Conservation (phyloP, 441 rosid genomes). For the Brassica balearica region DNA sequence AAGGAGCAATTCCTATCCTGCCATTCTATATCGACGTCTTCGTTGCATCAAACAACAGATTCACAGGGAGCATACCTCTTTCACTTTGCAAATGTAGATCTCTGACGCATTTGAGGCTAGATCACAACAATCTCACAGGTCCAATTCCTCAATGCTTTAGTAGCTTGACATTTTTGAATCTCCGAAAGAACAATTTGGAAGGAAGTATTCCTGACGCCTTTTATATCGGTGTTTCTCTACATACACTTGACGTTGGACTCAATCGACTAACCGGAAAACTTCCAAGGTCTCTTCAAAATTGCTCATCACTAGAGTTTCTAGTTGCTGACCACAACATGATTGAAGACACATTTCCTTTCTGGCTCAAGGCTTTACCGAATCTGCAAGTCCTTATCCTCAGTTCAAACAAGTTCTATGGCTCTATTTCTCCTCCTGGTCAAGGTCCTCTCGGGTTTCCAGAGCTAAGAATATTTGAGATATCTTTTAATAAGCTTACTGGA, state of each 20-base stretch:
- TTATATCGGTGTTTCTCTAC: slow-evolving; percentile 9
- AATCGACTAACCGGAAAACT: slow-evolving; percentile 48
- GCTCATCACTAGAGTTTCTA: too few relatives aligned
- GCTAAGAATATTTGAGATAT: slow-evolving; percentile 11
- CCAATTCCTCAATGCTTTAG: slow-evolving; percentile 22
- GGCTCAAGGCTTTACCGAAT: too few relatives aligned
- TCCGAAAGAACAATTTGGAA: slow-evolving; percentile 46
- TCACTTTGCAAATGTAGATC: slow-evolving; percentile 47
- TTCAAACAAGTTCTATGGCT: slow-evolving; percentile 14
- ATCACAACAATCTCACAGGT: slow-evolving; percentile 14
- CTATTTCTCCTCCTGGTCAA: slow-evolving; percentile 10
- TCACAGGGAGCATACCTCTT: slow-evolving; percentile 45
- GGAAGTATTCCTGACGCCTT: slow-evolving; percentile 44
- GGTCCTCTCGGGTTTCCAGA: neutral
- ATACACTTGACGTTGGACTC: slow-evolving; percentile 48
- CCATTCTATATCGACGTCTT: neutral
- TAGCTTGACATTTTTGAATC: slow-evolving; percentile 35
- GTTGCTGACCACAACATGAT: too few relatives aligned
- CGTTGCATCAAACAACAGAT: neutral
- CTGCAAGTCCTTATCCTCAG: neutral
- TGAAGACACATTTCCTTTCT: too few relatives aligned
- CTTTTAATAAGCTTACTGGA: neutral
- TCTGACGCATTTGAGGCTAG: neutral
- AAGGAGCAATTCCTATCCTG: neutral
- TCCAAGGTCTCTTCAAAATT: slow-evolving; percentile 50